A percentile compares a stretch with the other conserved stretches of the same genome.
Evolutionary conservation across 2,329 filamentous ascomycete species (phyloP).

Genomic region (Trichoderma simmonsii): DNA sequence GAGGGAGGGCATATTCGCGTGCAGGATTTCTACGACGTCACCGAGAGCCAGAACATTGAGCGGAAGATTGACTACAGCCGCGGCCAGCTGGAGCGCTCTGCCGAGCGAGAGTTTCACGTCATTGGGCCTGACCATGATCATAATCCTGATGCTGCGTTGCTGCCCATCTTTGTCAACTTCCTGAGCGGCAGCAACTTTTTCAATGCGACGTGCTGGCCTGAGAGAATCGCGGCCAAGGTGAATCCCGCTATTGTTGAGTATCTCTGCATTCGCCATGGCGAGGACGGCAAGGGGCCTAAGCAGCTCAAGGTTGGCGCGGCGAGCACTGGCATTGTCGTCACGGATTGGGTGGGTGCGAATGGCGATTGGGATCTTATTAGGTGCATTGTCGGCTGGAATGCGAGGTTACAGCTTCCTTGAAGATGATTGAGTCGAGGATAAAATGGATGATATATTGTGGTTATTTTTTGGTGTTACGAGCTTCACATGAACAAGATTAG

Average conservation of each 20-base stretch:
- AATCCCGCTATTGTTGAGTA: constrained; percentile 73
- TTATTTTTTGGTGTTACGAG: not conserved
- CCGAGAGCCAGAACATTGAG: constrained; percentile 69
- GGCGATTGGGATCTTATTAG: constrained; percentile 89
- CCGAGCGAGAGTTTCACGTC: constrained; percentile 47
- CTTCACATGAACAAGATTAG: not conserved
- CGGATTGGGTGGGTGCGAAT: constrained; percentile 84
- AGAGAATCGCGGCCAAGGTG: constrained; percentile 80
- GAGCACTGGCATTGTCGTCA: constrained; percentile 82
- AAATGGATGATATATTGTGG: not conserved
- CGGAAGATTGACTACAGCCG: constrained; percentile 74
- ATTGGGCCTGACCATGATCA: constrained; percentile 32
- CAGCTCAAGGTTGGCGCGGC: constrained; percentile 62
- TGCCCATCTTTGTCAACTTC: constrained; percentile 86
- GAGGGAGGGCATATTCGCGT: constrained; percentile 74
- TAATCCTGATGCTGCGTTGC: constrained; percentile 31
- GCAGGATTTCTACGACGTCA: constrained; percentile 92
- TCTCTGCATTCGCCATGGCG: constrained; percentile 56
- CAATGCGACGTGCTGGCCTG: constrained; percentile 88
- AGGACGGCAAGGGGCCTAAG: constrained; percentile 47
- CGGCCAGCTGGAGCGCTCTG: constrained; percentile 73
- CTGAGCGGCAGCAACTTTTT: constrained; percentile 91
- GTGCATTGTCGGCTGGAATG: constrained; percentile 89
- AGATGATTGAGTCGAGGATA: not conserved
- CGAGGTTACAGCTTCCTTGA: constrained; percentile 50